A percentile compares a stretch with the other conserved stretches of the same genome.
Conservation (phyloP, 805 yeast genomes). For the Teunomyces stri region DNA sequence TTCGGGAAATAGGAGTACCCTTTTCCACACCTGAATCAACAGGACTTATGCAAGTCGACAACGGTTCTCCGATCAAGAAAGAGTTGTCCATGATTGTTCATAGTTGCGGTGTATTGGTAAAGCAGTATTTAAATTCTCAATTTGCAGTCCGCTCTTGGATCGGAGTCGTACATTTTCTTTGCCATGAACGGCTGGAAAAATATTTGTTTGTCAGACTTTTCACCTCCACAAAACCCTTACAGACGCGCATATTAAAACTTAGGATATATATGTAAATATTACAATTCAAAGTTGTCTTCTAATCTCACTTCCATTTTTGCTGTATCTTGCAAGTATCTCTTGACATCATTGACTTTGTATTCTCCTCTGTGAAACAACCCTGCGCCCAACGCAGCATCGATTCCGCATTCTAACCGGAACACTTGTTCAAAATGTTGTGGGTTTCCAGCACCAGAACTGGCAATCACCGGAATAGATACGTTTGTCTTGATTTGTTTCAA, state of each 20-base stretch:
- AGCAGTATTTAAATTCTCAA: not conserved
- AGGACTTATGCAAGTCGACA: not conserved
- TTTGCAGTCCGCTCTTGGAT: not conserved
- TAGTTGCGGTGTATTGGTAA: not conserved
- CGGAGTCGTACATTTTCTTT: not conserved
- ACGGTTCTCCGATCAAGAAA: not conserved
- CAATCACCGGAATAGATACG: slow-evolving; percentile 89
- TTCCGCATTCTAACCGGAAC: slow-evolving; percentile 65
- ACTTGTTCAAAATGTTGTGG: slow-evolving; percentile 91
- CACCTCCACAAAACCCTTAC: too few relatives aligned
- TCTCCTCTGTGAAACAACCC: slow-evolving; percentile 98
- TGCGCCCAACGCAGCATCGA: slow-evolving; percentile 98
- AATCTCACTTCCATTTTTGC: slow-evolving; percentile 64
- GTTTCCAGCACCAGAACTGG: slow-evolving; percentile 95
- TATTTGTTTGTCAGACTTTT: not conserved
- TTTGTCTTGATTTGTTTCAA: slow-evolving; percentile 72
- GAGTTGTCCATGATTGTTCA: not conserved
- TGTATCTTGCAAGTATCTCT: slow-evolving; percentile 54
- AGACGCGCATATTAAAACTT: too few relatives aligned
- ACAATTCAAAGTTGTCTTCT: slow-evolving; percentile 38
- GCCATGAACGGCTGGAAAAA: not conserved
- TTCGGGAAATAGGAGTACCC: slow-evolving; percentile 6
- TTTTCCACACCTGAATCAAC: slow-evolving; percentile 3
- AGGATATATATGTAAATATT: slow-evolving; percentile 1
- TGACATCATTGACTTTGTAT: slow-evolving; percentile 82